Conservation (phyloP, 768 basidiomycete genomes). For the Kwoniella mangroviensis region DNA sequence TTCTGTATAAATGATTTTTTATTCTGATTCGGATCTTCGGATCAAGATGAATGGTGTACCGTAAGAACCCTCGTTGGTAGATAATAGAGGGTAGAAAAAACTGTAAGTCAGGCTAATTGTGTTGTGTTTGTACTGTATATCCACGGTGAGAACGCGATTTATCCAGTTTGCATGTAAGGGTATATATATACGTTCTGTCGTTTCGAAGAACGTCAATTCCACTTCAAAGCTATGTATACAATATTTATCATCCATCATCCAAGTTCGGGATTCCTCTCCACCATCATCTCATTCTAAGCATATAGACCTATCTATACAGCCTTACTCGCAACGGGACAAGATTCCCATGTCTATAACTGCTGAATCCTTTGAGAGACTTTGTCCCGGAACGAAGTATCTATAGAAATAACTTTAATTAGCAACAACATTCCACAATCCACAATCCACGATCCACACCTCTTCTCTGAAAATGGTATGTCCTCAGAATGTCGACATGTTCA, state of each 20-base stretch:
- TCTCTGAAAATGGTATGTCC: no score
- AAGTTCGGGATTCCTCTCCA: neutral
- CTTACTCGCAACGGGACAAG: neutral
- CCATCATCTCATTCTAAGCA: neutral
- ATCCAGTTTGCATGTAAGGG: no score
- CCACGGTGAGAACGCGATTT: no score
- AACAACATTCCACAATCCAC: neutral
- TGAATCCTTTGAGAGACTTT: slow-evolving; percentile 27
- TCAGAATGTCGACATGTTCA: no score
- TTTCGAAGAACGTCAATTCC: no score
- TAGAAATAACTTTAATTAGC: neutral
- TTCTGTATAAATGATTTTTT: neutral
- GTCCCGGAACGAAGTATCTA: slow-evolving; percentile 26
- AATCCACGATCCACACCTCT: no score
- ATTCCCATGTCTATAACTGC: slow-evolving; percentile 12
- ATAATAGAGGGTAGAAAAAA: neutral
- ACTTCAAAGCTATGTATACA: no score
- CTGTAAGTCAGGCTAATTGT: no score
- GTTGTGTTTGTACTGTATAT: no score
- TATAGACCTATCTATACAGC: neutral
- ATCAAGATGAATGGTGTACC: neutral
- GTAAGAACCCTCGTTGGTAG: neutral
- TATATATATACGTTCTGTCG: no score
- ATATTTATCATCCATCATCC: no score
- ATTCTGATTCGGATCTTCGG: neutral